Percentiles rank a stretch among this genome's conserved stretches.
These are phyloP conservation scores for Penicillium frequentans DNA, from an alignment of 2,329 filamentous ascomycete species.

Conservation along the genomic window DNA sequence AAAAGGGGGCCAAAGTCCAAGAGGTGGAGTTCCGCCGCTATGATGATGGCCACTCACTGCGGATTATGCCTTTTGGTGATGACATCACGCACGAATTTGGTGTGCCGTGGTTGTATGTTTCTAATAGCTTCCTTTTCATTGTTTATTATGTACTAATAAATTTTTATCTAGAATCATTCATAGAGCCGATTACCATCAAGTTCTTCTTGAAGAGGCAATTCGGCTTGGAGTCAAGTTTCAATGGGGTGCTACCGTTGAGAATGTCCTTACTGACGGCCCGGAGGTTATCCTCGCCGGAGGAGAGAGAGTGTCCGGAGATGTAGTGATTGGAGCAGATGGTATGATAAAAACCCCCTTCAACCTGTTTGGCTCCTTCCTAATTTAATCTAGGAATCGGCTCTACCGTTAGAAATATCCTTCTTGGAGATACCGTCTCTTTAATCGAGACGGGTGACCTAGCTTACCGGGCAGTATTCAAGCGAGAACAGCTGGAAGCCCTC, in stretches of 20 bases:
- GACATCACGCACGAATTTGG: constrained; percentile 21
- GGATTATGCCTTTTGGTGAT: constrained; percentile 22
- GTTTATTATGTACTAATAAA: not conserved
- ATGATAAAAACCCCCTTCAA: not conserved
- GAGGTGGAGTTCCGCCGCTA: constrained; percentile 22
- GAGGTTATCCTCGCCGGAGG: constrained; percentile 7
- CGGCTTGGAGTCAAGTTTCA: constrained; percentile 12
- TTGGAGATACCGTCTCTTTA: constrained; percentile 46
- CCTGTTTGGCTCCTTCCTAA: not conserved
- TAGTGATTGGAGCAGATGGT: not conserved
- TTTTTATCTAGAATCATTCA: constrained; percentile 18
- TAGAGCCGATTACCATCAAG: constrained; percentile 17
- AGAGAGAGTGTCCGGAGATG: not conserved
- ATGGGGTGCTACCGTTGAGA: constrained; percentile 4
- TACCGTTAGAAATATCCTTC: constrained; percentile 10
- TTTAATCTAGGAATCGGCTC: constrained; percentile 3
- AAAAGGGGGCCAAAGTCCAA: constrained; percentile 6
- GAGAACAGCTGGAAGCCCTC: constrained; percentile 30
- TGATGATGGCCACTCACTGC: constrained; percentile 16
- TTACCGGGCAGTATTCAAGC: constrained; percentile 54
- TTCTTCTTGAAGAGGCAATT: constrained; percentile 17
- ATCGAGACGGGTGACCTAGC: constrained; percentile 62
- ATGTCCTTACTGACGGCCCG: constrained; percentile 2
- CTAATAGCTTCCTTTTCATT: not conserved
- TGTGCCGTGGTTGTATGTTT: constrained; percentile 7